Conservation (phyloP, 768 basidiomycete species). For the Leccinum variicolor region DNA sequence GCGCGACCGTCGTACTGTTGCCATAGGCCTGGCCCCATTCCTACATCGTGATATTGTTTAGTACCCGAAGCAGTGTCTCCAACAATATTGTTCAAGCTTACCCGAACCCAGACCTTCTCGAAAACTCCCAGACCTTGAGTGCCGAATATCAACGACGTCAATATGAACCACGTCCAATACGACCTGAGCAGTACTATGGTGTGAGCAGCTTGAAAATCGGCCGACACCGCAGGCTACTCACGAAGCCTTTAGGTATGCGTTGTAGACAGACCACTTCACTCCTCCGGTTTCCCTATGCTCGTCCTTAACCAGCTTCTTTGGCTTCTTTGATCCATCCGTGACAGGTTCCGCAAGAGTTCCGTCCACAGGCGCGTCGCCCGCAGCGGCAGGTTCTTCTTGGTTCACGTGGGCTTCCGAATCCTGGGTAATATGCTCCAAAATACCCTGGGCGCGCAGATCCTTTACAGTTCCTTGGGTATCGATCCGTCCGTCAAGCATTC, state of each 20-base stretch:
- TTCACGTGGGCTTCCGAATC: slow-evolving; percentile 47
- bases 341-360: neutral
- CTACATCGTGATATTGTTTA: slow-evolving; percentile 10
- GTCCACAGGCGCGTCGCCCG: slow-evolving; percentile 13
- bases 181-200: slow-evolving; percentile 14
- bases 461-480: slow-evolving; percentile 69
- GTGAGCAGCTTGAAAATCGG: neutral
- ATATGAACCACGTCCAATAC: slow-evolving; percentile 29
- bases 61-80: neutral
- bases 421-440: slow-evolving; percentile 58
- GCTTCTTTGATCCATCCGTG: slow-evolving; percentile 45
- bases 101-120: slow-evolving; percentile 32
- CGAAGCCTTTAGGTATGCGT: slow-evolving; percentile 70
- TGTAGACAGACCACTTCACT: slow-evolving; percentile 75
- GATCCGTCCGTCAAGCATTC: slow-evolving; percentile 79
- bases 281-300: slow-evolving; percentile 79
- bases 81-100: slow-evolving; percentile 1
- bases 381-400: slow-evolving; percentile 38
- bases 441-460: slow-evolving; percentile 58
- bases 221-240: slow-evolving; percentile 22
- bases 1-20: neutral
- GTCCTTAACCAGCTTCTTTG: slow-evolving; percentile 73
- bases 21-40: slow-evolving; percentile 30
- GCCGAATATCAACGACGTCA: slow-evolving; percentile 20
- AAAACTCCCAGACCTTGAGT: slow-evolving; percentile 25